Conservation (phyloP, 2,329 filamentous ascomycete species). For the Ophiostoma tasmaniense region DNA sequence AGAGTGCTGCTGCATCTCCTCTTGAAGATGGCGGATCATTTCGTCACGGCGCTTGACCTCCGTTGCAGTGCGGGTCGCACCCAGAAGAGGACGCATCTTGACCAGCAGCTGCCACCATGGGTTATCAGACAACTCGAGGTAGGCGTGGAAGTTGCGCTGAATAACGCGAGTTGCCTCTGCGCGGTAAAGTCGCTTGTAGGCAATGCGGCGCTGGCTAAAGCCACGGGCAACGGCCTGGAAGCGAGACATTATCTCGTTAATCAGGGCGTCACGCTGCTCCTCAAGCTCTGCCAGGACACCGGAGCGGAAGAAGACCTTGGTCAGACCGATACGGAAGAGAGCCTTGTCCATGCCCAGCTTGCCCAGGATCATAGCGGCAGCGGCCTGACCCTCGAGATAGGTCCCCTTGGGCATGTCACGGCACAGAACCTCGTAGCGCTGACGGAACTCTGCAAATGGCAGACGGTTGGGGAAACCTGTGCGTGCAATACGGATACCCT, state of each 20-base stretch:
- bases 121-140: constrained; percentile 79
- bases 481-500: constrained; percentile 92
- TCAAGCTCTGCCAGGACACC: constrained; percentile 94
- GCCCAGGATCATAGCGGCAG: constrained; percentile 77
- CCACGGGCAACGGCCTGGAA: constrained; percentile 92
- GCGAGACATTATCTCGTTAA: constrained; percentile 83
- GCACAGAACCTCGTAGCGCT: constrained; percentile 92
- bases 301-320: constrained; percentile 96
- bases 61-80: constrained; percentile 80
- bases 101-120: constrained; percentile 97
- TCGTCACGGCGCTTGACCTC: constrained; percentile 95
- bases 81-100: constrained; percentile 89
- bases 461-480: constrained; percentile 95
- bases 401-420: constrained; percentile 28
- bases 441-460: constrained; percentile 85
- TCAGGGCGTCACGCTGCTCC: constrained; percentile 86
- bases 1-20: constrained; percentile 70
- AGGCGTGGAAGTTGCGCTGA: constrained; percentile 86
- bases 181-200: constrained; percentile 87
- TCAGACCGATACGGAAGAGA: constrained; percentile 86
- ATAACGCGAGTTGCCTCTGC: constrained; percentile 93
- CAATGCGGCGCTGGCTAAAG: constrained; percentile 77
- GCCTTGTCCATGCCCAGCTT: constrained; percentile 77
- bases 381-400: constrained; percentile 82
- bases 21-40: constrained; percentile 78